A percentile compares a stretch with the other conserved stretches of the same genome.
These are phyloP conservation scores for Trichomonascaceae sp. DNA, from an alignment of 1,139 yeast genomes.

Conservation along the genomic window DNA sequence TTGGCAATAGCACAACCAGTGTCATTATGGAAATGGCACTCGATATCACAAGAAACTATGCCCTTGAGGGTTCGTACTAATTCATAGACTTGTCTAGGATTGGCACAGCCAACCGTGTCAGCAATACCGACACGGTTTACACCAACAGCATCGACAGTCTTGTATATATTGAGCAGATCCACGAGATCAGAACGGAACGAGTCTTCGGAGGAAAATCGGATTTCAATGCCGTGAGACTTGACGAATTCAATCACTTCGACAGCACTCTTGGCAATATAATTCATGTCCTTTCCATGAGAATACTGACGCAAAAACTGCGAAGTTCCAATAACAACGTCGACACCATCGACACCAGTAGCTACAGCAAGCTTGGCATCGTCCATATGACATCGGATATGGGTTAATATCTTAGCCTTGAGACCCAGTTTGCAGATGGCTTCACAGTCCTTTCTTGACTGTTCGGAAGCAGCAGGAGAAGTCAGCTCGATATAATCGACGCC, in stretches of 20 bases:
- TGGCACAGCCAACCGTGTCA: slow-evolving; percentile 98
- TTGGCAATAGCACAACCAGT: slow-evolving; percentile 99
- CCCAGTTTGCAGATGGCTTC: slow-evolving; percentile 98
- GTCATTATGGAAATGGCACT: slow-evolving; percentile 98
- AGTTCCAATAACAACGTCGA: slow-evolving; percentile 96
- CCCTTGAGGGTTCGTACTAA: slow-evolving; percentile 88
- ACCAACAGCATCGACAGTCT: slow-evolving; percentile 96
- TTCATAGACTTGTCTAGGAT: slow-evolving; percentile 98
- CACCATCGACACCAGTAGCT: slow-evolving; percentile 98
- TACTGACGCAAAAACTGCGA: slow-evolving; percentile 91
- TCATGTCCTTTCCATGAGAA: slow-evolving; percentile 98
- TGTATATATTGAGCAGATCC: slow-evolving; percentile 88
- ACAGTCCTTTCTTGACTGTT: slow-evolving; percentile 88
- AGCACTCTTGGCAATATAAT: slow-evolving; percentile 93
- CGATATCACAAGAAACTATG: slow-evolving; percentile 94
- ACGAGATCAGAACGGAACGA: slow-evolving; percentile 96
- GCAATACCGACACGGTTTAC: slow-evolving; percentile 99
- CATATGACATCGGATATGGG: slow-evolving; percentile 96
- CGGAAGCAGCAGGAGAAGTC: slow-evolving; percentile 96
- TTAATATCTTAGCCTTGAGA: slow-evolving; percentile 84
- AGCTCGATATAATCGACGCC: slow-evolving; percentile 97
- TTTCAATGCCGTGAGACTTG: slow-evolving; percentile 94
- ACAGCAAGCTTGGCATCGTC: slow-evolving; percentile 97
- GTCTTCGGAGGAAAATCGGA: slow-evolving; percentile 95
- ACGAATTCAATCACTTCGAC: slow-evolving; percentile 96